A percentile compares a stretch with the other conserved stretches of the same genome.
Conservation (phyloP, 1,139 yeast species). For the Scheffersomyces cryptocercus region DNA sequence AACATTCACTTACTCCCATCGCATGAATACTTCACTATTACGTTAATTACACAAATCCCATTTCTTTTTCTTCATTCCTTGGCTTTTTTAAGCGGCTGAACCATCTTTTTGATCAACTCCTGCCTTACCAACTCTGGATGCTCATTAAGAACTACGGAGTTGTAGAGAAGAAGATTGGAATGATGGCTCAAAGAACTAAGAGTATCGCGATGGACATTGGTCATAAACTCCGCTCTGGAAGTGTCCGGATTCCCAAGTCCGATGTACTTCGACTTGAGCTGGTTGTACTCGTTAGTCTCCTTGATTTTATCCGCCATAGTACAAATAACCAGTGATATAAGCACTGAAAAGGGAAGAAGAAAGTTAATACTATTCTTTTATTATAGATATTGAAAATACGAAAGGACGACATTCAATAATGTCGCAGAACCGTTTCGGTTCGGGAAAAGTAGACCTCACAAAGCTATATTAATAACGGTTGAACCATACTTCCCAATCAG, state of each 20-base stretch:
- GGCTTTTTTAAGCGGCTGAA: conserved; percentile 30
- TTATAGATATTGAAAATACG: no score
- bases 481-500: no score
- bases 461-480: no score
- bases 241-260: conserved; percentile 78
- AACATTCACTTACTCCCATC: no score
- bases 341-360: background rate
- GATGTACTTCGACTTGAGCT: conserved; percentile 59
- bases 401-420: no score
- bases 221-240: conserved; percentile 52
- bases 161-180: conserved; percentile 61
- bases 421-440: no score
- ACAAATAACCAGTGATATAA: background rate
- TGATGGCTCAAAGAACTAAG: conserved; percentile 72
- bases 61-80: background rate
- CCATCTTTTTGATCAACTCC: conserved; percentile 63
- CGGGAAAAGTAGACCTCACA: no score
- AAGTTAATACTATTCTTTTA: background rate
- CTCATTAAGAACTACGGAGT: conserved; percentile 62
- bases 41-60: background rate
- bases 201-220: conserved; percentile 73
- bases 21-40: background rate
- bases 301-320: conserved; percentile 67
- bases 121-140: conserved; percentile 51
- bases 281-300: conserved; percentile 63